phyloP scores from a whole-genome alignment of 352 stramenopile species.

The Globisporangium radiosum region DNA sequence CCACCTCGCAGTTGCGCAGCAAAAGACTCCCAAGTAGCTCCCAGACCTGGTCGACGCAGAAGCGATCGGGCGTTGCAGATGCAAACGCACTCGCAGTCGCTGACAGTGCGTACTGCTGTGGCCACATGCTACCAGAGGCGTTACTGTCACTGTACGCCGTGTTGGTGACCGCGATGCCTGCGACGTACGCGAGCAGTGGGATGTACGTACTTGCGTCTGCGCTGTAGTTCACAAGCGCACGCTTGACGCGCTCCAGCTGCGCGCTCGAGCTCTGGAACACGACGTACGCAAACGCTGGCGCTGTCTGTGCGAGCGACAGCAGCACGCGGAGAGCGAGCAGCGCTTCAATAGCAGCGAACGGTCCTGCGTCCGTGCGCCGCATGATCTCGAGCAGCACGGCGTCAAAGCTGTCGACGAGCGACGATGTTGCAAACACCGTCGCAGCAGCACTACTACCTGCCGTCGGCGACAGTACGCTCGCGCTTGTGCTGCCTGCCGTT shows the following conservation, averaged over 20 bases:
- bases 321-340: constrained; percentile 45
- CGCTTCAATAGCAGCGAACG: constrained; percentile 30
- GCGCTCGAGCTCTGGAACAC: constrained; percentile 25
- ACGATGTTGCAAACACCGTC: background rate
- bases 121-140: constrained; percentile 1
- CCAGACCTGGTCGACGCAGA: constrained; percentile 52
- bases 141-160: constrained; percentile 48
- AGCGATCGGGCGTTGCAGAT: constrained; percentile 4
- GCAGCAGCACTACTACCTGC: background rate
- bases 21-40: constrained; percentile 54
- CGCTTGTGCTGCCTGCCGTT: background rate
- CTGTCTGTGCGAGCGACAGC: constrained; percentile 48
- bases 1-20: constrained; percentile 32
- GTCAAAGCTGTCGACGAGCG: constrained; percentile 26
- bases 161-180: constrained; percentile 45
- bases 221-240: constrained; percentile 35
- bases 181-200: constrained; percentile 56
- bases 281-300: constrained; percentile 40
- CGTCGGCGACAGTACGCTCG: background rate
- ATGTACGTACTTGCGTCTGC: constrained; percentile 45
- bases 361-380: constrained; percentile 19
- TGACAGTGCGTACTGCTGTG: constrained; percentile 20
- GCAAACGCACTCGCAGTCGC: constrained; percentile 18
- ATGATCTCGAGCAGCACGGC: constrained; percentile 53
- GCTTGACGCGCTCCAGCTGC: constrained; percentile 34